A percentile compares a stretch with the other conserved stretches of the same genome.
These are phyloP conservation scores for Stereocaulon alpinum DNA, from an alignment of 495 filamentous ascomycete species.

Conservation along the genomic window DNA sequence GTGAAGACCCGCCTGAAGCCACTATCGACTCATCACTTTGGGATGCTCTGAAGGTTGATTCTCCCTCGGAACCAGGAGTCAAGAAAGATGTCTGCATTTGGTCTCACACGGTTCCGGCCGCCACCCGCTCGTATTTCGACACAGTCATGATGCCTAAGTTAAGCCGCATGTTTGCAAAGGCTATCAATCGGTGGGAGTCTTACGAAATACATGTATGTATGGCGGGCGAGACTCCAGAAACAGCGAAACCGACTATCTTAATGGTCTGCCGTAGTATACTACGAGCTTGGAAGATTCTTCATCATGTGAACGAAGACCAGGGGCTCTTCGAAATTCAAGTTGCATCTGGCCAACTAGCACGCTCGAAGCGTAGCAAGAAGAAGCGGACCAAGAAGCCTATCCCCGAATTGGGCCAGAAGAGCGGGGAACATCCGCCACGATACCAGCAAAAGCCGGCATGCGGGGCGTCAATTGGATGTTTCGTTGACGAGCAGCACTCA, in stretches of 20 bases:
- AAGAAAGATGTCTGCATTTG: constrained; percentile 15
- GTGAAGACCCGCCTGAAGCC: constrained; percentile 1
- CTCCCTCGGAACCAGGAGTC: constrained; percentile 6
- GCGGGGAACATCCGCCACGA: constrained; percentile 17
- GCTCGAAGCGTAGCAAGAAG: constrained; percentile 38
- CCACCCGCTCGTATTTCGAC: constrained; percentile 61
- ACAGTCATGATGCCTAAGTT: constrained; percentile 59
- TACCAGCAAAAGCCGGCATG: constrained; percentile 70
- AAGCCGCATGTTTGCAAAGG: constrained; percentile 56
- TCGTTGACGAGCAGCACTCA: constrained; percentile 68
- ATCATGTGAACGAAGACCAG: constrained; percentile 57
- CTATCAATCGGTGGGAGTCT: constrained; percentile 51
- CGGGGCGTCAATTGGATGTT: constrained; percentile 89
- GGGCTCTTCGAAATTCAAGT: constrained; percentile 48
- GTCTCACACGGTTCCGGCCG: constrained; percentile 40
- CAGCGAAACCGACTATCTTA: constrained; percentile 62
- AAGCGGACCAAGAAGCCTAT: constrained; percentile 15
- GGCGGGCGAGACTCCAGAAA: constrained; percentile 55
- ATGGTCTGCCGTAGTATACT: constrained; percentile 62
- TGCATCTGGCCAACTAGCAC: constrained; percentile 55
- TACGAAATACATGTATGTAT: constrained; percentile 66
- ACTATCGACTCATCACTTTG: not conserved
- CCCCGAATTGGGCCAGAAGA: constrained; percentile 28
- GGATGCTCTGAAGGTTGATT: constrained; percentile 18
- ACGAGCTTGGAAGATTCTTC: constrained; percentile 58